phyloP scores from a whole-genome alignment of 23 red algal species.

The Gracilaria domingensis region DNA sequence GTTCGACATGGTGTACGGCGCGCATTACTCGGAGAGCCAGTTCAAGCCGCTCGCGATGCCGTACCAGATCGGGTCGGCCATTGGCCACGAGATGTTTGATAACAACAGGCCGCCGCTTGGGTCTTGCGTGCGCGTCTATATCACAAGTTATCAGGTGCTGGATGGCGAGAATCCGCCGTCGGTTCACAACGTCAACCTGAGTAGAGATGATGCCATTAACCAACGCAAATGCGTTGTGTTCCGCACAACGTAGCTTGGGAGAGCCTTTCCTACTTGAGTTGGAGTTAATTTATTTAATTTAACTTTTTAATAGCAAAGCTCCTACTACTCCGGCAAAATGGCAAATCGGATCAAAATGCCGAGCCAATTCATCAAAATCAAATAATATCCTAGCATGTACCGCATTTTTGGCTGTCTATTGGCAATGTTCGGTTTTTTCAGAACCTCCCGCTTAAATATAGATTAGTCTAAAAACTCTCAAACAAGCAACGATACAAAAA shows the following conservation, averaged over 20 bases:
- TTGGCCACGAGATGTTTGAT: neutral
- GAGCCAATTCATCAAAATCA: no score
- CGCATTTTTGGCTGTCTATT: no score
- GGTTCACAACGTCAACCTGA: neutral
- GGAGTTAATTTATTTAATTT: no score
- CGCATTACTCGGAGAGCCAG: neutral
- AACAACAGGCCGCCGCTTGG: neutral
- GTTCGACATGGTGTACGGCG: neutral
- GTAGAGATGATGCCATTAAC: neutral
- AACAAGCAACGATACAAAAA: no score
- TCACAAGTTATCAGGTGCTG: neutral
- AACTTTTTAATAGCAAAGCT: no score
- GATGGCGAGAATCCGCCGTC: neutral
- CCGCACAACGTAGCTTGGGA: conserved; percentile 6
- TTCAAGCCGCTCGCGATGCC: neutral
- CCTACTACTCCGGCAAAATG: no score
- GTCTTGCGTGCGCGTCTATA: neutral
- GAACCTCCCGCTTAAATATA: no score
- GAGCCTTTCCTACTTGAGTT: no score
- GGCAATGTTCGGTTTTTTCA: no score
- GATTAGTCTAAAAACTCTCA: no score
- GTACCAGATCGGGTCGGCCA: neutral
- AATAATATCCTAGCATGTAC: no score
- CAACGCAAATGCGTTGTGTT: neutral
- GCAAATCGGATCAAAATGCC: no score